Base-by-base conservation (phyloP, 441 rosid genomes). In the Flueggea neowawraea region DNA sequence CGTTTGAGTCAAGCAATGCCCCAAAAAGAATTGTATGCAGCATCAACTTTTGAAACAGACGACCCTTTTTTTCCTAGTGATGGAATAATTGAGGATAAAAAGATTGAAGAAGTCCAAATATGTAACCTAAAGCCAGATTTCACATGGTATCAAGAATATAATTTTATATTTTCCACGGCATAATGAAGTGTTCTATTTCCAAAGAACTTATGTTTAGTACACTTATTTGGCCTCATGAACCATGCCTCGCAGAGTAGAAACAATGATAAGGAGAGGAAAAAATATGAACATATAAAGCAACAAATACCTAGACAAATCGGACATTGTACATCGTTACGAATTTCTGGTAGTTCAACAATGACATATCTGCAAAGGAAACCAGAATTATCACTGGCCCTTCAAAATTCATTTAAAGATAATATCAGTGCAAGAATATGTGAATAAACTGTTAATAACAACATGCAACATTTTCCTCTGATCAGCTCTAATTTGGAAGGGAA, bases 231-330 rank as follows among this genome's bases (percentile, higher is more conserved):
- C 33, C 17, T n/a, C 15, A 55, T 31, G 54, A 28, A 45, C 45
- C 48, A 57, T 31, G 48, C 58, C 61, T 49, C 2, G 17, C 14
- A 16, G 57, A 63, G 53, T 31, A 49, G 48, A 54, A 58, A 3
- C 32, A 11, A 16, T 52, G 12, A 45, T 14, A 45, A 5, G 14
- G 12, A 61, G 44, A 52, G 31, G 60, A 14, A 43, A 63, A 33
- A 48, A 22, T 28, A 60, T 65, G n/a, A 54, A 32, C 44, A 2
- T 51, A 33, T 43, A 66, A 64, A 67, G 57, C 52, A 69, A 64
- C 31, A 60, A 69, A 72, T 81, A 94, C 97, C 99, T 66, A 94
- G 80, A 74, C 99, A 94, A 69, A 94, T 94, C 32, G 99, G 94
- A 73, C 99, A 94, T 15, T 91, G 96, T 50, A 94, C 96, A 63